Percentiles rank a stretch among this genome's conserved stretches.
Evolutionary conservation across 31 red algal genomes (phyloP).

Genomic region (Porphyra umbilicalis): DNA sequence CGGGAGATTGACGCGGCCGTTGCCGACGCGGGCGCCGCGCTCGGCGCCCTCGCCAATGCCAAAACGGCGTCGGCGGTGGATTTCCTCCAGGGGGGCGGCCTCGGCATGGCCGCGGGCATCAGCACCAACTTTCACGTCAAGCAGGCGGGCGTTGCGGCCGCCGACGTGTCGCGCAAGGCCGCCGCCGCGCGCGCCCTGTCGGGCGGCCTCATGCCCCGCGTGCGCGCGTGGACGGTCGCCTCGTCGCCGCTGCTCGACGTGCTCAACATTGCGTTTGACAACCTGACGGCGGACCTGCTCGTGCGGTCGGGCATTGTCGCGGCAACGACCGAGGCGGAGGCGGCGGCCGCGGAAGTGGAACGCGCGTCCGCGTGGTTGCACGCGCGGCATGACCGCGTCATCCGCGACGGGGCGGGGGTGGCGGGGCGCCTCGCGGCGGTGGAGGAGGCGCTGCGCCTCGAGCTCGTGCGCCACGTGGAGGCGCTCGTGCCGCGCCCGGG

Average conservation of each 20-base stretch:
- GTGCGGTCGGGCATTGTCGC: neutral
- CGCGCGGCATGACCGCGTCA: neutral
- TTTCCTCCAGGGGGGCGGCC: neutral
- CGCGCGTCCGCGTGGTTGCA: neutral
- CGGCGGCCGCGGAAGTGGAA: neutral
- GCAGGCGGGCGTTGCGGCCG: neutral
- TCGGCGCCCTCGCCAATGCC: neutral
- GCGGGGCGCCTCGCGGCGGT: neutral
- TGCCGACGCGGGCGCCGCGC: neutral
- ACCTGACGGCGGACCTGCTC: neutral
- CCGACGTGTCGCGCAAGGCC: neutral
- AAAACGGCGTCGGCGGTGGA: slow-evolving; percentile 4
- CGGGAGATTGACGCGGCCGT: neutral
- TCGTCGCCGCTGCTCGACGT: neutral
- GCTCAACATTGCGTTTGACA: slow-evolving; percentile 1
- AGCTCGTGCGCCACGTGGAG: neutral
- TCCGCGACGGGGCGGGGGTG: neutral
- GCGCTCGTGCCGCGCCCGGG: neutral
- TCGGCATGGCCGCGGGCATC: neutral
- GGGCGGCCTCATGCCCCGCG: neutral
- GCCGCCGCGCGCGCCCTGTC: neutral
- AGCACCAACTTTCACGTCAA: neutral
- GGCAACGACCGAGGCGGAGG: neutral
- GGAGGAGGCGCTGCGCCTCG: neutral
- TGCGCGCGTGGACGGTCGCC: neutral